Evolutionary conservation across 805 yeast species (phyloP).

Genomic region (Cyberlindnera saturnus): DNA sequence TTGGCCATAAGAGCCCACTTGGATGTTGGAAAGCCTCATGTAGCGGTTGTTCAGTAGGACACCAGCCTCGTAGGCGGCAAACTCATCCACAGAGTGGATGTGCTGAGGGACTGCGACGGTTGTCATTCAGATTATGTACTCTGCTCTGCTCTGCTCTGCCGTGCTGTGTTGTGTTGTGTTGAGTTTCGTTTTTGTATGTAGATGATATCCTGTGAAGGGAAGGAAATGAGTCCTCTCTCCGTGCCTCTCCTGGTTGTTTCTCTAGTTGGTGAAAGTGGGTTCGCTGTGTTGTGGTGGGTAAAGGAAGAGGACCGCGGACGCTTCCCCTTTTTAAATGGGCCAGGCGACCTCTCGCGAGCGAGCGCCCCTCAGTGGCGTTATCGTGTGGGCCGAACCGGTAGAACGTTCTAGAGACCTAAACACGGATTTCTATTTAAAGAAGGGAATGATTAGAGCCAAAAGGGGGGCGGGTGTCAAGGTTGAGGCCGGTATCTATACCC

Average conservation of each 20-base stretch:
- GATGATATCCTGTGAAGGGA: neutral
- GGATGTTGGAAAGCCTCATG: conserved; percentile 32
- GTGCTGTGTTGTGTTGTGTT: neutral
- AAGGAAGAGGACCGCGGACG: too few relatives aligned
- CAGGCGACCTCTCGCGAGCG: too few relatives aligned
- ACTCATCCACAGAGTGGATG: conserved; percentile 19
- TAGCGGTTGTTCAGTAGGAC: conserved; percentile 34
- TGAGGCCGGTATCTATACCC: too few relatives aligned
- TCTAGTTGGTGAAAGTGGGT: neutral
- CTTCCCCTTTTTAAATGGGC: too few relatives aligned
- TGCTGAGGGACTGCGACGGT: neutral
- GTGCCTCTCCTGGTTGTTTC: neutral
- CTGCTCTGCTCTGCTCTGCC: too few relatives aligned
- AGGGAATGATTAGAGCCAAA: too few relatives aligned
- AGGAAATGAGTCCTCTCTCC: neutral
- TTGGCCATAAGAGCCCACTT: conserved; percentile 52
- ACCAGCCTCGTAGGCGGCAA: conserved; percentile 35
- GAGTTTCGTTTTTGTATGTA: neutral
- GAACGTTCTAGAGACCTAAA: neutral
- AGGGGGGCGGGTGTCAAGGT: too few relatives aligned
- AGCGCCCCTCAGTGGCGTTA: conserved; percentile 1
- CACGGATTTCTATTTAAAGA: too few relatives aligned
- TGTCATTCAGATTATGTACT: neutral
- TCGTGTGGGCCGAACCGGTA: conserved; percentile 2
- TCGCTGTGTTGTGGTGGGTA: neutral